Base-by-base conservation (phyloP, 2,329 filamentous ascomycete species). In the Penicillium freii region DNA sequence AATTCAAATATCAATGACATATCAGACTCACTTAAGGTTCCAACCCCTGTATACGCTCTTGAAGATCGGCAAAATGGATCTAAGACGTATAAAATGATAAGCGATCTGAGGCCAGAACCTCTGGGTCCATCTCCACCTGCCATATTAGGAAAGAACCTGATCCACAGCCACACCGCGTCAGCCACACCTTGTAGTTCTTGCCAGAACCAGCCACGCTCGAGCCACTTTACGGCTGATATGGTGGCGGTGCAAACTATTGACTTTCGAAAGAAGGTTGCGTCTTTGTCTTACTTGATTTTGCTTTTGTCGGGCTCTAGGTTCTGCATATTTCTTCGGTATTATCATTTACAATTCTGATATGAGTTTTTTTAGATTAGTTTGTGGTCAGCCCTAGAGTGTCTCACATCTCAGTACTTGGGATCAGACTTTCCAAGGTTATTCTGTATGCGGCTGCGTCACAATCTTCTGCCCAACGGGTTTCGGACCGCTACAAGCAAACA, bases 161-260 rank as follows among this genome's bases (percentile, higher is more conserved):
- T 61, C 38, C 53, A 65, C 61, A 55, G 64, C 63, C 64, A 65
- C 63, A 65, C 25, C 33, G 10, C 19, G 38, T 49, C 52, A 62
- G 61, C 64, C 64, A 64, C 61, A 62, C 61, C 62, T 65, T 65
- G 54, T 61, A 13, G 39, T 46, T 57, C 25, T 3, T 58, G 61
- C 64, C 59, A 64, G 34, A 17, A 17, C 1, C 5, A 55, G 46
- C 21, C 49, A 56, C 23, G 13, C 38, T 25, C 27, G 25, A 61
- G 63, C 62, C 63, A 61, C 55, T 23, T 23, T 58, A 55, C 54
- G 47, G 58, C 57, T 61, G 56, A 49, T 11, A 6, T 23, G 17
- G 58, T 64, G 62, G 62, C 60, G 38, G 62, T 59, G 62, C 49
- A 11, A 40, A 51, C 54, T 59, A 64, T 59, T 58, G 51, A 52